A percentile compares a stretch with the other conserved stretches of the same genome.
These are phyloP conservation scores for Excoecaria agallocha DNA, from an alignment of 345 rosid genomes.

Conservation along the genomic window DNA sequence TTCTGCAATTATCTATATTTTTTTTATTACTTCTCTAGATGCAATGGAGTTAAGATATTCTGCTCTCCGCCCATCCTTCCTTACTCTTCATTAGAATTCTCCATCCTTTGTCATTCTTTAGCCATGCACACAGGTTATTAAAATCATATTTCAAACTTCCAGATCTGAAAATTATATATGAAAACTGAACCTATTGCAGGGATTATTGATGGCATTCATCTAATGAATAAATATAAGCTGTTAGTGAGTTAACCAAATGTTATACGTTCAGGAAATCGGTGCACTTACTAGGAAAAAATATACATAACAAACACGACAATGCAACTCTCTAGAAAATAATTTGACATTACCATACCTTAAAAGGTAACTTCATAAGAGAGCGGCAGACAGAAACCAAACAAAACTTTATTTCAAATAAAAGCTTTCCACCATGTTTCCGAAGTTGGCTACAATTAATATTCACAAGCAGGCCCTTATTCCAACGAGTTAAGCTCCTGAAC, in stretches of 20 bases:
- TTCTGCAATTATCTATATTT: too few species aligned
- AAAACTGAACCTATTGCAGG: not conserved
- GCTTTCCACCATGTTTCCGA: too few species aligned
- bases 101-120: not conserved
- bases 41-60: too few species aligned
- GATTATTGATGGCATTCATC: not conserved
- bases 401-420: not conserved
- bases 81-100: not conserved
- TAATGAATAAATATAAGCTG: not conserved
- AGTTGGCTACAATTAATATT: not conserved
- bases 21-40: too few species aligned
- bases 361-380: not conserved
- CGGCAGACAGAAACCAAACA: not conserved
- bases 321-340: too few species aligned
- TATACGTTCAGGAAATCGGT: not conserved
- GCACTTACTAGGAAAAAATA: not conserved
- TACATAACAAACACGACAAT: not conserved
- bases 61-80: too few species aligned
- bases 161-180: too few species aligned
- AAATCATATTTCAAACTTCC: not conserved
- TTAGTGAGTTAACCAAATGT: not conserved
- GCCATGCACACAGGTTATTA: not conserved
- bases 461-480: too few species aligned
- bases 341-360: too few species aligned
- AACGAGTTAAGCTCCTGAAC: not conserved